Percentiles rank a stretch among this genome's conserved stretches.
Conservation (phyloP, 805 yeast genomes). For the Jamesozyma gamospora region DNA sequence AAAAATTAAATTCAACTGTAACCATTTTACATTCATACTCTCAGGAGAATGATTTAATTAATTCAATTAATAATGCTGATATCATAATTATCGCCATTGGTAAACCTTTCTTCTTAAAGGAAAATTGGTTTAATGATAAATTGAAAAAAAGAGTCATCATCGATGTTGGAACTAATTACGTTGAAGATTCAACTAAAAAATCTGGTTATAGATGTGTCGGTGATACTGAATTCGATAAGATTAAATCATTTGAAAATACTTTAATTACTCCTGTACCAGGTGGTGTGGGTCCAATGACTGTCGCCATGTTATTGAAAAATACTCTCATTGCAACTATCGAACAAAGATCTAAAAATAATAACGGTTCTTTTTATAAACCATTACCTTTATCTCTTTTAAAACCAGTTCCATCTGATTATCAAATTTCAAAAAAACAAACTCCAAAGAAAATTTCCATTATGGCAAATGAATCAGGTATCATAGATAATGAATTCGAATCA, state of each 20-base stretch:
- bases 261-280: constrained; percentile 84
- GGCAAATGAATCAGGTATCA: constrained; percentile 59
- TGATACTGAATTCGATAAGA: constrained; percentile 58
- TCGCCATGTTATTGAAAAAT: constrained; percentile 68
- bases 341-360: constrained; percentile 9
- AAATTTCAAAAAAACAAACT: constrained; percentile 63
- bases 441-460: constrained; percentile 63
- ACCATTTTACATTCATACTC: constrained; percentile 78
- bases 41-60: constrained; percentile 38
- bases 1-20: constrained; percentile 76
- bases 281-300: constrained; percentile 90
- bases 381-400: constrained; percentile 43
- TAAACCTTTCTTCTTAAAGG: constrained; percentile 56
- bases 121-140: constrained; percentile 53
- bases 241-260: constrained; percentile 28
- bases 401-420: constrained; percentile 78
- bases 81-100: constrained; percentile 79
- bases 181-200: constrained; percentile 55
- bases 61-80: constrained; percentile 60
- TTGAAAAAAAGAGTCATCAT: constrained; percentile 47
- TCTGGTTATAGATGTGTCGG: constrained; percentile 68
- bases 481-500: constrained; percentile 59
- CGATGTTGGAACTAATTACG: constrained; percentile 76
- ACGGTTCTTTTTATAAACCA: constrained; percentile 34
- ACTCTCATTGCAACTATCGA: constrained; percentile 60